Conservation (phyloP, 176 grass and related monocot genomes). For the Hyparrhenia diplandra region DNA sequence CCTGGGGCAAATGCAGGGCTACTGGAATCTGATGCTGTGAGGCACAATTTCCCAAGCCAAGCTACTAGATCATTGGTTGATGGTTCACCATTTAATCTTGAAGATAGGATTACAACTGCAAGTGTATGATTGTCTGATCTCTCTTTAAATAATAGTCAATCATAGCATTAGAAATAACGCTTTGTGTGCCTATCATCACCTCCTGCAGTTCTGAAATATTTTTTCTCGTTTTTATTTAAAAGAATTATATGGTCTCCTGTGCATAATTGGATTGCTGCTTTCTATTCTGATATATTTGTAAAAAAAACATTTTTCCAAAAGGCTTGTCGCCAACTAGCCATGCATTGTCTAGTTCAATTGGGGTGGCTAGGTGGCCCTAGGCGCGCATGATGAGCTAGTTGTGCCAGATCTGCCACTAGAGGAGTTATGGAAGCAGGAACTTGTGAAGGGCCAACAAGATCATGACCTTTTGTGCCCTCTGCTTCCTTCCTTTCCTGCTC, state of each 20-base stretch:
- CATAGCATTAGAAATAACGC: constrained; percentile 1
- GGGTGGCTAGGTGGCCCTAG: neutral
- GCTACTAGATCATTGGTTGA: too few species aligned
- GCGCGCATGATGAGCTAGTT: neutral
- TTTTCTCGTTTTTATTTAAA: neutral
- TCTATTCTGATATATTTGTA: constrained; percentile 7
- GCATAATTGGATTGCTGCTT: neutral
- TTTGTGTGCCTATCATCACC: neutral
- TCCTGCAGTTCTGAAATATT: constrained; percentile 6
- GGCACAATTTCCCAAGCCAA: too few species aligned
- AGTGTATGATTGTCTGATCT: constrained; percentile 55
- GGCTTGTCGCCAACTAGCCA: neutral
- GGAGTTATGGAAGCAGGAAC: too few species aligned
- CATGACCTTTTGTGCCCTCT: neutral
- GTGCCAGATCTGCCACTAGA: neutral
- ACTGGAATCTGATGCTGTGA: too few species aligned
- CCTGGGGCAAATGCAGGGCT: too few species aligned
- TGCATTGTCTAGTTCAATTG: neutral
- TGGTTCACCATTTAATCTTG: constrained; percentile 27
- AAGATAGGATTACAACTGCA: constrained; percentile 55
- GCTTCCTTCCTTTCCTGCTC: neutral
- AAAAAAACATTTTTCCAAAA: neutral
- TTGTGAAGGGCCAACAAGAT: neutral
- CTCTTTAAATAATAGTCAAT: too few species aligned
- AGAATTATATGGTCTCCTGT: neutral